Conservation (phyloP, 164 flowering plant species). For the Euptelea pleiosperma region DNA sequence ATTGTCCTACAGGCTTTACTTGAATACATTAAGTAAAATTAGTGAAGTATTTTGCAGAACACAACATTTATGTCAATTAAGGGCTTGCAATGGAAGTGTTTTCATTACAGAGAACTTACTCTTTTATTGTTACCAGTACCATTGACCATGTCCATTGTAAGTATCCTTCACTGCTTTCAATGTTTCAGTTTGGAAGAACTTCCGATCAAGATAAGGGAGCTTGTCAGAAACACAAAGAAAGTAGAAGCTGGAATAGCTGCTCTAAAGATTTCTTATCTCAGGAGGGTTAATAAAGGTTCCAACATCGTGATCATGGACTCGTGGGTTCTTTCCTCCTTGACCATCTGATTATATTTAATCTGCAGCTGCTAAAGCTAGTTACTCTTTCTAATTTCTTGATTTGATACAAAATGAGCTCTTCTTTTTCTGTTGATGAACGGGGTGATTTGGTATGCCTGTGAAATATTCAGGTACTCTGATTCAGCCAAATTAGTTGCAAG, state of each 20-base stretch:
- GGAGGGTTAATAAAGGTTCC: too few relatives aligned
- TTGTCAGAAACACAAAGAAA: constrained; percentile 60
- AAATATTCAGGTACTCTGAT: constrained; percentile 60
- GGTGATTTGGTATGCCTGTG: not conserved
- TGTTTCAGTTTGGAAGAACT: too few relatives aligned
- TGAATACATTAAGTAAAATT: too few relatives aligned
- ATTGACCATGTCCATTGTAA: not conserved
- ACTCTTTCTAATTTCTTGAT: not conserved
- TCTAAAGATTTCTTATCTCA: constrained; percentile 76
- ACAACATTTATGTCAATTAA: too few relatives aligned
- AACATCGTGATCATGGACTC: too few relatives aligned
- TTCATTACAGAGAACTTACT: too few relatives aligned
- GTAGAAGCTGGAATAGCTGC: too few relatives aligned
- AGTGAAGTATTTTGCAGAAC: too few relatives aligned
- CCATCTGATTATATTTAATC: not conserved
- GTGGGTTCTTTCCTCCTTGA: constrained; percentile 36
- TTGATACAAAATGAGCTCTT: not conserved
- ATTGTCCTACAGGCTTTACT: too few relatives aligned
- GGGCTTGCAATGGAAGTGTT: too few relatives aligned
- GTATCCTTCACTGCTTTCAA: not conserved
- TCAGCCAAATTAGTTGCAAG: constrained; percentile 72
- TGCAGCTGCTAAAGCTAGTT: not conserved
- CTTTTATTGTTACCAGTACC: not conserved
- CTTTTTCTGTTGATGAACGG: not conserved
- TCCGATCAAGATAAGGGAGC: constrained; percentile 61